These are phyloP conservation scores for Parachlorella kessleri DNA, from an alignment of 139 green algal species.

Conservation along the genomic window DNA sequence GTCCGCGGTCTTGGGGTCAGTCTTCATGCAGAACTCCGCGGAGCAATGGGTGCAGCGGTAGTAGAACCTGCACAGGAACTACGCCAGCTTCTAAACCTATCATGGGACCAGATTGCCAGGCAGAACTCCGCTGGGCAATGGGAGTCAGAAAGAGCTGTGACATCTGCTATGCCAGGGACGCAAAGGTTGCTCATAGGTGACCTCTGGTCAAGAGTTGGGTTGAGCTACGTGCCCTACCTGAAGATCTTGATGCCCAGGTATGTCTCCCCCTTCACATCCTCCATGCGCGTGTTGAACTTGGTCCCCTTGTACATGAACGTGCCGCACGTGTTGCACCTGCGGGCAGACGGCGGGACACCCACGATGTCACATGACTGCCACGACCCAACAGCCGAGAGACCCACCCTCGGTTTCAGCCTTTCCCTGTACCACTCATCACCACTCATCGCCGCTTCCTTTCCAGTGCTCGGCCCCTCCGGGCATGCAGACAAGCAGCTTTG, in stretches of 20 bases:
- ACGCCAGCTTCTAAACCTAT: too few species aligned
- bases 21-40: constrained; percentile 97
- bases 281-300: constrained; percentile 98
- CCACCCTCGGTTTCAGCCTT: too few species aligned
- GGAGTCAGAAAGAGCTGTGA: too few species aligned
- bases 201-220: background rate
- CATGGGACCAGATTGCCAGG: too few species aligned
- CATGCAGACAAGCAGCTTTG: too few species aligned
- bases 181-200: background rate
- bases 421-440: too few species aligned
- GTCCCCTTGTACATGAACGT: constrained; percentile 99
- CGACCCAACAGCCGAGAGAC: too few species aligned
- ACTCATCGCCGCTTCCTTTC: too few species aligned
- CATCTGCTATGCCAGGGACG: background rate
- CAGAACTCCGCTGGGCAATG: too few species aligned
- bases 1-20: constrained; percentile 94
- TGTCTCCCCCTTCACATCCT: constrained; percentile 89
- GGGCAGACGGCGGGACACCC: too few species aligned
- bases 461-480: too few species aligned
- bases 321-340: constrained; percentile 91
- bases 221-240: background rate
- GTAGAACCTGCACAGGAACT: constrained; percentile 90
- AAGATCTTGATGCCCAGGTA: constrained; percentile 95
- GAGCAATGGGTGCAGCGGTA: constrained; percentile 92
- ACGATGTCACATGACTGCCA: too few species aligned